A percentile compares a stretch with the other conserved stretches of the same genome.
These are phyloP conservation scores for Penicillium desertorum DNA, from an alignment of 495 filamentous ascomycete genomes.

Conservation along the genomic window DNA sequence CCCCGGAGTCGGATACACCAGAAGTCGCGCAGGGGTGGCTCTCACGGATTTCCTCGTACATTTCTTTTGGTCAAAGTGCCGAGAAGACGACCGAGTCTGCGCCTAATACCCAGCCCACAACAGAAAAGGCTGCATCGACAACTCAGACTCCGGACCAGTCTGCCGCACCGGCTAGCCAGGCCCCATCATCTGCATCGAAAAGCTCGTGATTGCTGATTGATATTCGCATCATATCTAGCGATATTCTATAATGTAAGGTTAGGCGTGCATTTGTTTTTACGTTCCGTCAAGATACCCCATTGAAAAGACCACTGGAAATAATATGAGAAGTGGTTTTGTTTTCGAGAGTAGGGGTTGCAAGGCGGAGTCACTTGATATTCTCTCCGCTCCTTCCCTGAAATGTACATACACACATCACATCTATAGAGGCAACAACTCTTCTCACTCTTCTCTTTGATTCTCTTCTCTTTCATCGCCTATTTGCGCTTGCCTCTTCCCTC, in stretches of 20 bases:
- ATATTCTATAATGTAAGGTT: constrained; percentile 6
- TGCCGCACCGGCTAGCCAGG: neutral
- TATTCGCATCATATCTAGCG: neutral
- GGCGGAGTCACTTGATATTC: neutral
- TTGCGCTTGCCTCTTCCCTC: neutral
- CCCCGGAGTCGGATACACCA: constrained; percentile 33
- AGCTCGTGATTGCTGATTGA: neutral
- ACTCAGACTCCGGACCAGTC: neutral
- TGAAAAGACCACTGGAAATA: neutral
- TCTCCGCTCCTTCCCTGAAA: constrained; percentile 5
- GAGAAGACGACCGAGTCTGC: neutral
- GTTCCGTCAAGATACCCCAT: constrained; percentile 13
- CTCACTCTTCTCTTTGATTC: neutral
- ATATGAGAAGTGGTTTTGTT: neutral
- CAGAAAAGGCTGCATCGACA: neutral
- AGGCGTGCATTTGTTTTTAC: constrained; percentile 4
- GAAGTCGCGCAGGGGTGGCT: constrained; percentile 33
- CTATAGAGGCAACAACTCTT: constrained; percentile 1
- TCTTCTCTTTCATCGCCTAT: neutral
- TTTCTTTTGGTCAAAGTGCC: constrained; percentile 26
- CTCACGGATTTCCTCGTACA: constrained; percentile 35
- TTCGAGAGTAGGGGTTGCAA: neutral
- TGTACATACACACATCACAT: constrained; percentile 5
- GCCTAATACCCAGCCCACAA: neutral
- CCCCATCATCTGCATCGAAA: neutral